Evolutionary conservation across 75 land plant genomes (phyloP).

Genomic region (Pseudotsuga menziesii): DNA sequence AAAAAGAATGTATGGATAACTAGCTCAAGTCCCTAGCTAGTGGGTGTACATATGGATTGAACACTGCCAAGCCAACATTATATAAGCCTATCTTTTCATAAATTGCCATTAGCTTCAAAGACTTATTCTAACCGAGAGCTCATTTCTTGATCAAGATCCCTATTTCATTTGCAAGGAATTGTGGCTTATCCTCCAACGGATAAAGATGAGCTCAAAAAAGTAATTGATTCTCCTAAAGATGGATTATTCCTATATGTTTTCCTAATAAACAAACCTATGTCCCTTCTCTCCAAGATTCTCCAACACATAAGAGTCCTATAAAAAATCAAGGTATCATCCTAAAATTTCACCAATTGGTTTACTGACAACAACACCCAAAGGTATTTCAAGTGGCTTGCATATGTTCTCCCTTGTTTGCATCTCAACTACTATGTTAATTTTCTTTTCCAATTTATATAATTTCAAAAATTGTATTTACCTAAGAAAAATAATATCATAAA

Average conservation of each 20-base stretch:
- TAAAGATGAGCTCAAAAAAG: slow-evolving; percentile 55
- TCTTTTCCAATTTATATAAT: too few species aligned
- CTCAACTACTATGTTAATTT: too few species aligned
- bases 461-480: too few species aligned
- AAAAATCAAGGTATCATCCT: slow-evolving; percentile 21
- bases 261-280: slow-evolving; percentile 26
- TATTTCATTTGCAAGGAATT: slow-evolving; percentile 35
- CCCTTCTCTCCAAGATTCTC: slow-evolving; percentile 20
- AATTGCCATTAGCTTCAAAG: slow-evolving; percentile 36
- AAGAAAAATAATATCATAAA: too few species aligned
- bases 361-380: slow-evolving; percentile 10
- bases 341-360: slow-evolving; percentile 23
- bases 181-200: slow-evolving; percentile 39
- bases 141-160: slow-evolving; percentile 46
- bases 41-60: background rate
- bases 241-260: slow-evolving; percentile 6
- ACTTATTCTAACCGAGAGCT: slow-evolving; percentile 56
- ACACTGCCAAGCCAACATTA: slow-evolving; percentile 15
- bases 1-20: slow-evolving; percentile 28
- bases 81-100: slow-evolving; percentile 33
- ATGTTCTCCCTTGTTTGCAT: too few species aligned
- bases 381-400: slow-evolving; percentile 21
- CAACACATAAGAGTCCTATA: slow-evolving; percentile 6
- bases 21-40: slow-evolving; percentile 9
- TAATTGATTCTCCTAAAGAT: slow-evolving; percentile 48